A percentile compares a stretch with the other conserved stretches of the same genome.
Evolutionary conservation across 805 yeast species (phyloP).

Genomic region (Teunomyces stri): DNA sequence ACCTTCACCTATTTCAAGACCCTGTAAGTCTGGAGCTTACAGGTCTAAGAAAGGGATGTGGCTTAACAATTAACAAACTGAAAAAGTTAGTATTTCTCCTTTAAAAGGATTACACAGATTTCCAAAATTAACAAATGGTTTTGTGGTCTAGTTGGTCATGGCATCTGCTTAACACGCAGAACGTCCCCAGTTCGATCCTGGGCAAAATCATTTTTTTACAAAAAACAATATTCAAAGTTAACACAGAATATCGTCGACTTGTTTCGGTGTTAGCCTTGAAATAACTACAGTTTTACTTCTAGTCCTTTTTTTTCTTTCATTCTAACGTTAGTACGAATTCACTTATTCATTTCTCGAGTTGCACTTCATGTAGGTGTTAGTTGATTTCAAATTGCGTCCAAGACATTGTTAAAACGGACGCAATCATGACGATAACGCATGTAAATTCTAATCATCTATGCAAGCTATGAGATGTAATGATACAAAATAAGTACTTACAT

Average conservation of each 20-base stretch:
- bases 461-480: background rate
- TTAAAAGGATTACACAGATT: background rate
- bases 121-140: constrained; percentile 45
- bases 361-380: constrained; percentile 44
- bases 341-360: background rate
- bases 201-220: constrained; percentile 65
- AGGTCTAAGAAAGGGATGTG: too few species aligned
- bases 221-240: background rate
- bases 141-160: constrained; percentile 99
- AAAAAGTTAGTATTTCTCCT: too few species aligned
- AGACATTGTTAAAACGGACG: constrained; percentile 34
- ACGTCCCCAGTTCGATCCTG: constrained; percentile 99
- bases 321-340: background rate
- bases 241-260: too few species aligned
- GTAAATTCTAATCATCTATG: constrained; percentile 24
- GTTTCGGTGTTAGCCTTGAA: background rate
- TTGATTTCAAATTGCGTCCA: constrained; percentile 41
- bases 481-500: background rate
- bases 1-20: too few species aligned
- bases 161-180: constrained; percentile 99
- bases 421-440: constrained; percentile 52
- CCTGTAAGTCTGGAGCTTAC: too few species aligned
- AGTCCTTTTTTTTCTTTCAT: too few species aligned
- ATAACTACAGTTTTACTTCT: too few species aligned
- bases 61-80: too few species aligned